Base-by-base conservation (phyloP, 1,139 yeast genomes). In the Sugiyamaella sp. region DNA sequence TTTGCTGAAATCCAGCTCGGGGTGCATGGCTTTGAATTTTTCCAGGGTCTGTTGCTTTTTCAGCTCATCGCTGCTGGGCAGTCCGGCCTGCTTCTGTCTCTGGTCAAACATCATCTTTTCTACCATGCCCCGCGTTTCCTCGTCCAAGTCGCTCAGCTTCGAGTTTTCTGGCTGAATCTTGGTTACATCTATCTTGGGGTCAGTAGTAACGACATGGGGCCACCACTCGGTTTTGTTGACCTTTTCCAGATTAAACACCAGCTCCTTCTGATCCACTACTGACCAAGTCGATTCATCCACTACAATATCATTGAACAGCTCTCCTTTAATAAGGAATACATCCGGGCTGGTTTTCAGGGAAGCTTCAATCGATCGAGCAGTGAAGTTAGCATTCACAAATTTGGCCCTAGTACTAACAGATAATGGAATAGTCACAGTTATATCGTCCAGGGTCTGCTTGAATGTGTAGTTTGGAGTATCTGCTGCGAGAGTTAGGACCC, bases 101-200 rank as follows among this genome's bases (percentile, higher is more conserved):
- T 75, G 76, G 51, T 75, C 78, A 59, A 69, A 72, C 80, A 76
- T 74, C 80, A 76, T 75, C 56, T 76, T 76, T 60, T 76, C 80
- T 1, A 76, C 80, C 67, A 71, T 72, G 2, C 75, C 71, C 16
- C 78, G 60, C 2, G 80, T 75, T 46, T 74, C 77, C 21, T 65
- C 66, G 53, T 76, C 80, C 51, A 76, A 63, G 55, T 76, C 80
- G 45, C 72, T 64, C 29, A 76, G 64, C 42, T 69, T 68, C 9
- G 75, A 66, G 48, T 66, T 68, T 57, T 75, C 79, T 2, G 80
- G 80, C 62, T 67, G 67, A 46, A 76, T 69, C 58, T 71, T 65
- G 17, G 70, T 61, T 10, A 73, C 72, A 56, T 76, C 78, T 49
- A 75, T 73, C 57, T 72, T 69, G 17, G 78, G 77, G 46, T 76